These are phyloP conservation scores for Xylaria digitata DNA, from an alignment of 2,329 filamentous ascomycete species.

Conservation along the genomic window DNA sequence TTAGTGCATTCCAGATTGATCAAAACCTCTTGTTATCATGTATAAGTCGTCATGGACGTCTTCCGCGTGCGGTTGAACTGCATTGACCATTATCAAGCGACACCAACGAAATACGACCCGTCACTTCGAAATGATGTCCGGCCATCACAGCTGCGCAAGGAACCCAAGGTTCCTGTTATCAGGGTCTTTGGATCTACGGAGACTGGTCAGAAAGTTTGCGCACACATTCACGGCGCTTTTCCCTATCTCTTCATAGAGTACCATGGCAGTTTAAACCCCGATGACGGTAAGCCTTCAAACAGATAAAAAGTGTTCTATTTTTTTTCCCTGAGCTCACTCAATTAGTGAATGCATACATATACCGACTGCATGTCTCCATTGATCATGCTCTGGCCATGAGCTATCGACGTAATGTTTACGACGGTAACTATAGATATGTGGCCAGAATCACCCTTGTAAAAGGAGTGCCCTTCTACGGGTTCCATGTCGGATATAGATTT, in stretches of 20 bases:
- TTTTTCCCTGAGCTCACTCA: conserved; percentile 24
- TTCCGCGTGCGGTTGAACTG: conserved; percentile 95
- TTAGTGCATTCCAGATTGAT: neutral
- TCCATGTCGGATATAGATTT: conserved; percentile 88
- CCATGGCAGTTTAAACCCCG: conserved; percentile 71
- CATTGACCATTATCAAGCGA: conserved; percentile 92
- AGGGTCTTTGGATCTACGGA: conserved; percentile 93
- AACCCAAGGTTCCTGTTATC: conserved; percentile 84
- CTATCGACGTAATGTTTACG: conserved; percentile 80
- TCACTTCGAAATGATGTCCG: conserved; percentile 74
- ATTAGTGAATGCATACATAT: conserved; percentile 79
- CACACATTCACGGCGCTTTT: conserved; percentile 94
- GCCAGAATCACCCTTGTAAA: conserved; percentile 93
- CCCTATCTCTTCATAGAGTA: conserved; percentile 97
- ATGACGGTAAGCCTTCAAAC: conserved; percentile 68
- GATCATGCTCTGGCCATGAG: conserved; percentile 89
- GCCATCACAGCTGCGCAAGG: conserved; percentile 68
- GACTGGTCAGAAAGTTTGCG: conserved; percentile 94
- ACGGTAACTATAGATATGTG: conserved; percentile 76
- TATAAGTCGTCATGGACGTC: conserved; percentile 64
- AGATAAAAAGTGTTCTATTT: conserved; percentile 37
- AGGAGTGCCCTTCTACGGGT: conserved; percentile 95
- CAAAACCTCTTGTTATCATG: conserved; percentile 24
- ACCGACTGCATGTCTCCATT: conserved; percentile 83
- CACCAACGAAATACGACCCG: conserved; percentile 83